A percentile compares a stretch with the other conserved stretches of the same genome.
Evolutionary conservation across 306 rosid genomes (phyloP).

Genomic region (Rosa multiflora): DNA sequence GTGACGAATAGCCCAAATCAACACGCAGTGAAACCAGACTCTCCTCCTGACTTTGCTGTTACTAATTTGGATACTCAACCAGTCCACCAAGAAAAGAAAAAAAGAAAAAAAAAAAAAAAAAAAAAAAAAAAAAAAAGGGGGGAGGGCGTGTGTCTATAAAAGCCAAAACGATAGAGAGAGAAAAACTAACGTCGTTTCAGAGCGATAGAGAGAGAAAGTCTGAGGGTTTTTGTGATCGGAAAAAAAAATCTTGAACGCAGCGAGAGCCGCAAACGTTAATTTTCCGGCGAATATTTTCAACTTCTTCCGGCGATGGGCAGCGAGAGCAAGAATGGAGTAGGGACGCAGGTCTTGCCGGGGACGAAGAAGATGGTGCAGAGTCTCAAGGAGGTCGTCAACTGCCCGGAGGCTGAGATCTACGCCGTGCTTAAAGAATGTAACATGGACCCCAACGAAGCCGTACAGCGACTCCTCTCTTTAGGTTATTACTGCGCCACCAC

Average conservation of each 20-base stretch:
- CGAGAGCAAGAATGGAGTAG: slow-evolving; percentile 29
- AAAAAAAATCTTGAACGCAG: slow-evolving; percentile 10
- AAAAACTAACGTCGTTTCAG: not conserved
- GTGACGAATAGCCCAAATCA: not conserved
- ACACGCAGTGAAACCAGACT: not conserved
- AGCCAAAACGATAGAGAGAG: slow-evolving; percentile 1
- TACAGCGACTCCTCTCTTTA: slow-evolving; percentile 39
- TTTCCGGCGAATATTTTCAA: not conserved
- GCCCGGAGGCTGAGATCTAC: slow-evolving; percentile 40
- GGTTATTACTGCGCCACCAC: slow-evolving; percentile 16
- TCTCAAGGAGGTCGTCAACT: slow-evolving; percentile 38
- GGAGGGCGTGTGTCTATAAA: not conserved
- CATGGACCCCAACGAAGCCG: slow-evolving; percentile 44
- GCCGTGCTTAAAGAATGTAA: slow-evolving; percentile 34
- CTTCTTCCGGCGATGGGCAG: slow-evolving; percentile 26
- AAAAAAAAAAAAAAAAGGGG: not conserved
- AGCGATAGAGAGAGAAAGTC: not conserved
- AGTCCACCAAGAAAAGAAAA: not conserved
- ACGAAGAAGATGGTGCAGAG: slow-evolving; percentile 29
- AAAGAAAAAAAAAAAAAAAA: not conserved
- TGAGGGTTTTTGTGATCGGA: slow-evolving; percentile 31
- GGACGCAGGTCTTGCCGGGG: slow-evolving; percentile 8
- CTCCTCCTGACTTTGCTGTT: not conserved
- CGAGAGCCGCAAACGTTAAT: slow-evolving; percentile 10
- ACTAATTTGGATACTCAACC: not conserved